Percentiles rank a stretch among this genome's conserved stretches.
Evolutionary conservation across 2,329 filamentous ascomycete genomes (phyloP).

Genomic region (Diaporthe citrichinensis): DNA sequence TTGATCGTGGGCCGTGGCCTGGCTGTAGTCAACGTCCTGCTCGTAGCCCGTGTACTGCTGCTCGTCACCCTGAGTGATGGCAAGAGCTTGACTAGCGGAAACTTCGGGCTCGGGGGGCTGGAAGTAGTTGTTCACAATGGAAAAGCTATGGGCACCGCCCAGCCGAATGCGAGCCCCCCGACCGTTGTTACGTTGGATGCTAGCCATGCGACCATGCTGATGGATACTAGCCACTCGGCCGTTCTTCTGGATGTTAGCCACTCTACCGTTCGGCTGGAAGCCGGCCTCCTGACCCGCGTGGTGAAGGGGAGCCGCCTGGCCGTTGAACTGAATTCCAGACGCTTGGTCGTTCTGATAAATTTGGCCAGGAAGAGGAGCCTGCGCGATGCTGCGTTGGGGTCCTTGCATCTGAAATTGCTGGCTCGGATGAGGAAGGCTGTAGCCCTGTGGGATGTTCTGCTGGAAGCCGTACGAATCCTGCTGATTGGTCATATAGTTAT

Average conservation of each 20-base stretch:
- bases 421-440: no score
- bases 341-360: not conserved
- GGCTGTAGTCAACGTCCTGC: not conserved
- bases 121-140: not conserved
- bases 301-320: not conserved
- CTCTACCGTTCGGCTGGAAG: no score
- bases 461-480: accelerated
- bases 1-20: accelerated
- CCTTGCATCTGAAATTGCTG: not conserved
- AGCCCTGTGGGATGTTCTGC: accelerated
- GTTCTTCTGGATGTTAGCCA: no score
- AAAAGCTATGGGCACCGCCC: not conserved
- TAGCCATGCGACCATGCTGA: not conserved
- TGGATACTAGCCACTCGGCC: not conserved
- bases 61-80: not conserved
- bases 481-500: not conserved
- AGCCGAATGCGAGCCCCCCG: not conserved
- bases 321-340: no score
- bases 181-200: not conserved
- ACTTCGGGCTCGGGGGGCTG: not conserved
- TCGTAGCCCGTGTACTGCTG: no score
- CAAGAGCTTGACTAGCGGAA: not conserved
- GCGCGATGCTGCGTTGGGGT: not conserved
- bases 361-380: not conserved
- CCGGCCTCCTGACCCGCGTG: not conserved